Conservation (phyloP, 192 early-diverging fungal species). For the Dissophora globulifera region DNA sequence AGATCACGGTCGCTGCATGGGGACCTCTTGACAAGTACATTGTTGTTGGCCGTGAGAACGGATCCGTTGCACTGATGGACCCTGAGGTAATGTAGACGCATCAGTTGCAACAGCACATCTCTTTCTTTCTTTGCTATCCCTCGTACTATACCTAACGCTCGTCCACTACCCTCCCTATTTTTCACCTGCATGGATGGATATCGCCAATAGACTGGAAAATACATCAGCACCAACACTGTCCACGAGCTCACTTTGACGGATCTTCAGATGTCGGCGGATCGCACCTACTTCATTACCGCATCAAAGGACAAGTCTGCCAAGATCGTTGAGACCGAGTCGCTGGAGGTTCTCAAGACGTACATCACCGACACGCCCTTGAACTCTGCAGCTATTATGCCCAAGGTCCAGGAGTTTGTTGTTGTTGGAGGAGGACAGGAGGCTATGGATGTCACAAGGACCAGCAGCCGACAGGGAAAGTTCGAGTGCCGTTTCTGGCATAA, state of each 20-base stretch:
- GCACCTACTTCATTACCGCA: conserved; percentile 93
- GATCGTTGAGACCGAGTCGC: conserved; percentile 87
- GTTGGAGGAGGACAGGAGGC: conserved; percentile 99
- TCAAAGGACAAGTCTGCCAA: conserved; percentile 95
- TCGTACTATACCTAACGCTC: too few species aligned
- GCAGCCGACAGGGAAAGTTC: conserved; percentile 93
- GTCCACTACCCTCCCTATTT: too few species aligned
- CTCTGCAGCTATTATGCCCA: conserved; percentile 91
- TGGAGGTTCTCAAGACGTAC: conserved; percentile 87
- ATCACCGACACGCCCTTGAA: conserved; percentile 90
- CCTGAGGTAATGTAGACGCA: conserved; percentile 66
- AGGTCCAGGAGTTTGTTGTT: conserved; percentile 81
- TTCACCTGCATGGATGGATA: too few species aligned
- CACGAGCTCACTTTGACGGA: conserved; percentile 87
- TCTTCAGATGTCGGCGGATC: conserved; percentile 91
- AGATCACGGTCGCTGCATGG: conserved; percentile 95
- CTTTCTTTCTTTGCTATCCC: too few species aligned
- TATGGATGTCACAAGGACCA: conserved; percentile 95
- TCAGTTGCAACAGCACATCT: not conserved
- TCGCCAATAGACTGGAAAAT: conserved; percentile 69
- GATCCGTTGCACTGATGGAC: conserved; percentile 89
- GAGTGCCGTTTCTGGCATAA: conserved; percentile 98
- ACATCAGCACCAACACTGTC: conserved; percentile 67
- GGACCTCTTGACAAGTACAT: conserved; percentile 92
- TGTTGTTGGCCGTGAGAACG: conserved; percentile 94